phyloP scores from a whole-genome alignment of 441 rosid species.

The Euphorbia celastroides region DNA sequence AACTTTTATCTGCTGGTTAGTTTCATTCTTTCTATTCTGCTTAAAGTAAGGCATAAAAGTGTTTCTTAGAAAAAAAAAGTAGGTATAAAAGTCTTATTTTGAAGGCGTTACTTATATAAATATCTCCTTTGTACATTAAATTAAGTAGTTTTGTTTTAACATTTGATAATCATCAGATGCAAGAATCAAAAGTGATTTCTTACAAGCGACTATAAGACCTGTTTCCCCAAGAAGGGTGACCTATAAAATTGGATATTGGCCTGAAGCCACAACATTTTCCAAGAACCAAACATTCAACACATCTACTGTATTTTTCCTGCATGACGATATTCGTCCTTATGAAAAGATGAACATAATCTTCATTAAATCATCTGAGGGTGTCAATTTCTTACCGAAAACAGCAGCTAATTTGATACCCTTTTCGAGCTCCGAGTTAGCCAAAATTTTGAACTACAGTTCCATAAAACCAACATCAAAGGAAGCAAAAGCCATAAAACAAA shows the following conservation, averaged over 20 bases:
- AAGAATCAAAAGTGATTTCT: neutral
- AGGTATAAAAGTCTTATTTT: too few species aligned
- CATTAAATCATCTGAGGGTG: neutral
- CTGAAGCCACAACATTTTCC: neutral
- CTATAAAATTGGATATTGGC: neutral
- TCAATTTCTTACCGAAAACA: neutral
- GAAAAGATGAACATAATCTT: neutral
- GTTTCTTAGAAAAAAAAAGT: too few species aligned
- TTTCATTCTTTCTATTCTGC: neutral
- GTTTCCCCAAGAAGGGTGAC: neutral
- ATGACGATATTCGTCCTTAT: neutral
- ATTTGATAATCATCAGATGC: neutral
- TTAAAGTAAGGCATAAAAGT: too few species aligned
- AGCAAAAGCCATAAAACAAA: neutral
- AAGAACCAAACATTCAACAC: neutral
- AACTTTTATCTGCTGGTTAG: conserved; percentile 1
- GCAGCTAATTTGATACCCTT: neutral
- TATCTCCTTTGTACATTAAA: too few species aligned
- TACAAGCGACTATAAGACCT: neutral
- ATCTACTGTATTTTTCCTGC: neutral
- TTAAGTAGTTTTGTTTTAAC: too few species aligned
- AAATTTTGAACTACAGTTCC: neutral
- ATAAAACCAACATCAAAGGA: neutral
- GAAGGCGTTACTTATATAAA: too few species aligned
- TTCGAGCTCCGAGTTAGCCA: neutral